These are phyloP conservation scores for Aspergillus leporis DNA, from an alignment of 495 filamentous ascomycete genomes.

Conservation along the genomic window DNA sequence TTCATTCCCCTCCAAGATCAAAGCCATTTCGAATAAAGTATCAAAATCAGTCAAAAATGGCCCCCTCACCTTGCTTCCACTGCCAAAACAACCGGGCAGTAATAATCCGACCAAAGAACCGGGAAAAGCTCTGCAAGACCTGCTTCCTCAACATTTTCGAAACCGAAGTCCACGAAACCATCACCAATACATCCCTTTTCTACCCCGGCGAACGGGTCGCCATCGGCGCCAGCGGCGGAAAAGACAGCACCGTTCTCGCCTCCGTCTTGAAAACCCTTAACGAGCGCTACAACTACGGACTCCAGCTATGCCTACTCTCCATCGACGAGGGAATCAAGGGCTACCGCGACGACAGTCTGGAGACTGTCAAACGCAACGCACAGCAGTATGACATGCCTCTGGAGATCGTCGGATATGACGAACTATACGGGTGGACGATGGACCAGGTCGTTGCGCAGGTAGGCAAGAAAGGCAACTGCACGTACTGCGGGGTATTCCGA, in stretches of 20 bases:
- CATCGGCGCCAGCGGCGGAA: conserved; percentile 94
- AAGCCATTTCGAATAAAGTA: not conserved
- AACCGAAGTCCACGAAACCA: conserved; percentile 90
- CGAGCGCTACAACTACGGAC: conserved; percentile 80
- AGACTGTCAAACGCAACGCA: conserved; percentile 94
- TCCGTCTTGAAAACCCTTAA: conserved; percentile 94
- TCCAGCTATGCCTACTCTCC: conserved; percentile 81
- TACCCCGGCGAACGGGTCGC: conserved; percentile 81
- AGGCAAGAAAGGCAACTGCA: conserved; percentile 98
- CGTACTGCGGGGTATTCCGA: conserved; percentile 95
- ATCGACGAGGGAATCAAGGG: conserved; percentile 98
- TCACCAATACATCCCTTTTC: conserved; percentile 77
- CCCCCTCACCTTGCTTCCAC: conserved; percentile 65
- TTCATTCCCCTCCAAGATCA: conserved; percentile 13
- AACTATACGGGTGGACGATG: conserved; percentile 99
- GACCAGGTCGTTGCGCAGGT: conserved; percentile 94
- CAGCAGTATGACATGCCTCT: conserved; percentile 87
- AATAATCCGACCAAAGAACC: conserved; percentile 91
- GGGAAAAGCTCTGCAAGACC: conserved; percentile 82
- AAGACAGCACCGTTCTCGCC: conserved; percentile 95
- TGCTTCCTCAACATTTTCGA: conserved; percentile 92
- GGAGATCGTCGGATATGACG: conserved; percentile 87
- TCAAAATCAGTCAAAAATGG: conserved; percentile 38
- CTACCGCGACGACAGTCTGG: conserved; percentile 91
- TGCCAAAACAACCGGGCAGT: conserved; percentile 78